phyloP scores from a whole-genome alignment of 108 stramenopile genomes.

The Nitzschia palea region DNA sequence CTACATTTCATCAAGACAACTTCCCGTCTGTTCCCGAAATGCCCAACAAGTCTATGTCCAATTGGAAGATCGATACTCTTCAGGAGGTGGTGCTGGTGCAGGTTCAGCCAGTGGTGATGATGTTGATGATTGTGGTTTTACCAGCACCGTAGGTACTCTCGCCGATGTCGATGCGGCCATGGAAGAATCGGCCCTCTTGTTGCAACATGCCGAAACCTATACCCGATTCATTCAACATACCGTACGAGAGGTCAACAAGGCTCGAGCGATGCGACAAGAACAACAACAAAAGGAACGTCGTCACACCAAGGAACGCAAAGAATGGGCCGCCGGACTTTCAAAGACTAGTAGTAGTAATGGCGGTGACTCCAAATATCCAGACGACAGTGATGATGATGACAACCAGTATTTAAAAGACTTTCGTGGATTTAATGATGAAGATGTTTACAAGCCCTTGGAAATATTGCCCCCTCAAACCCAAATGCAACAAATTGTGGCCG shows the following conservation, averaged over 20 bases:
- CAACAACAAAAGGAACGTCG: slow-evolving; percentile 51
- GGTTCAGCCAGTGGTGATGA: slow-evolving; percentile 10
- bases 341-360: neutral
- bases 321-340: slow-evolving; percentile 32
- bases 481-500: slow-evolving; percentile 69
- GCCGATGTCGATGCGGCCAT: slow-evolving; percentile 86
- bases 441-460: slow-evolving; percentile 39
- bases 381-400: neutral
- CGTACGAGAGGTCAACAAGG: slow-evolving; percentile 74
- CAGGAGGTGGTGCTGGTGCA: neutral
- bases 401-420: slow-evolving; percentile 21
- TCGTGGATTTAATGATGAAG: slow-evolving; percentile 36
- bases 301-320: slow-evolving; percentile 42
- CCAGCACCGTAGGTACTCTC: slow-evolving; percentile 60
- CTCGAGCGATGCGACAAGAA: slow-evolving; percentile 54
- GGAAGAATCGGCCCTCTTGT: slow-evolving; percentile 86
- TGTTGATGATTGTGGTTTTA: slow-evolving; percentile 66
- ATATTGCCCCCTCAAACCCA: slow-evolving; percentile 73
- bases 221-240: slow-evolving; percentile 85
- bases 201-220: slow-evolving; percentile 93
- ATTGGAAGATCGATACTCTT: slow-evolving; percentile 56
- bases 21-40: slow-evolving; percentile 43
- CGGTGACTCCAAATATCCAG: neutral
- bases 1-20: slow-evolving; percentile 45
- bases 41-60: slow-evolving; percentile 60